phyloP scores from a whole-genome alignment of 192 early-diverging fungal genomes.

The Coemansia sp. region DNA sequence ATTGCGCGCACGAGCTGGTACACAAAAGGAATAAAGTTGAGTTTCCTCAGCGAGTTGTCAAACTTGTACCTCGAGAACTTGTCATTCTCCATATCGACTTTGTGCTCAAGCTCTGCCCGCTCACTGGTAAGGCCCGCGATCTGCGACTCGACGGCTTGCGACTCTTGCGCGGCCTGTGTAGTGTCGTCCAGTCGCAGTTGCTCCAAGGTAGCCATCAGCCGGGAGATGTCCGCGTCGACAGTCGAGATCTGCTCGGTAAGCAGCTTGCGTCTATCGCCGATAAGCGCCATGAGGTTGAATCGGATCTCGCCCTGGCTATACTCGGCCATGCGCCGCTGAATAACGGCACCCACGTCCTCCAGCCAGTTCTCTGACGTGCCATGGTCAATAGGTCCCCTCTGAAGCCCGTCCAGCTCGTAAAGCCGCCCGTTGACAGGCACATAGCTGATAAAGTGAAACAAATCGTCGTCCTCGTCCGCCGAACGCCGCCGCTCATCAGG shows the following conservation, averaged over 20 bases:
- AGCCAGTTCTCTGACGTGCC: slow-evolving; percentile 69
- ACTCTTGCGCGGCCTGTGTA: slow-evolving; percentile 14
- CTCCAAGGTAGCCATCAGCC: slow-evolving; percentile 20
- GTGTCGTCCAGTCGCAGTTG: slow-evolving; percentile 39
- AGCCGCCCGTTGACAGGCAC: slow-evolving; percentile 67
- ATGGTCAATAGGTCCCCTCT: slow-evolving; percentile 63
- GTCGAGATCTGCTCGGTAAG: slow-evolving; percentile 51
- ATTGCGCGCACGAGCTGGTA: slow-evolving; percentile 64
- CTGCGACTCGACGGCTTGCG: slow-evolving; percentile 22
- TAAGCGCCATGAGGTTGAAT: slow-evolving; percentile 79
- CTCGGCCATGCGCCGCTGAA: slow-evolving; percentile 65
- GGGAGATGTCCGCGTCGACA: slow-evolving; percentile 52
- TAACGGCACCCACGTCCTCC: slow-evolving; percentile 59
- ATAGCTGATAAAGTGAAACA: slow-evolving; percentile 81
- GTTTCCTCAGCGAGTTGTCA: slow-evolving; percentile 68
- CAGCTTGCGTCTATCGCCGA: slow-evolving; percentile 60
- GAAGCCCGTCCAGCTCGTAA: slow-evolving; percentile 78
- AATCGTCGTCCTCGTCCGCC: slow-evolving; percentile 60
- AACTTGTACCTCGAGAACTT: slow-evolving; percentile 60
- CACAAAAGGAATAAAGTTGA: slow-evolving; percentile 75
- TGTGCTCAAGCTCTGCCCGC: slow-evolving; percentile 52
- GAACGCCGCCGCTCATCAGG: slow-evolving; percentile 38
- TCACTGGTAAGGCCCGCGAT: slow-evolving; percentile 52
- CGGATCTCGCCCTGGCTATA: slow-evolving; percentile 63
- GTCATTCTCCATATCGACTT: slow-evolving; percentile 58